A percentile compares a stretch with the other conserved stretches of the same genome.
These are phyloP conservation scores for Geotrichum restrictum DNA, from an alignment of 1,139 yeast genomes.

Conservation along the genomic window DNA sequence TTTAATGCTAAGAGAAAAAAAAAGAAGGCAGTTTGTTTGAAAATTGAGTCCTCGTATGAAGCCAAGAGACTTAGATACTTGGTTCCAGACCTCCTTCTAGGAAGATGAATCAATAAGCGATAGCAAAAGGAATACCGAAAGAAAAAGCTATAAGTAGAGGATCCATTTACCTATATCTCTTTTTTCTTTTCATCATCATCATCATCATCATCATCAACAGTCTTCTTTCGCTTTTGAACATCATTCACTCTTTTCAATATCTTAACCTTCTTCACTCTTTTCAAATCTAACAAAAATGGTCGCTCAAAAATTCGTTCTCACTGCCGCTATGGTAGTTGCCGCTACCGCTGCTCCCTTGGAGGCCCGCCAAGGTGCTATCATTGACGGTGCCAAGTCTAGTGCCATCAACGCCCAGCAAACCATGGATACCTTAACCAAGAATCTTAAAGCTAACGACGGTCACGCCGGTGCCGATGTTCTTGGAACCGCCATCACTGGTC, in stretches of 20 bases:
- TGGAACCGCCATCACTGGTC: constrained; percentile 14
- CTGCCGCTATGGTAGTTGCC: background rate
- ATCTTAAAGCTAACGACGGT: constrained; percentile 22
- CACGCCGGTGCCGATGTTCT: constrained; percentile 22
- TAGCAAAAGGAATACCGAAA: no score
- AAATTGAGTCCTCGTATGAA: no score
- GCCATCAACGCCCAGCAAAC: constrained; percentile 29
- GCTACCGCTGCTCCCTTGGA: constrained; percentile 6
- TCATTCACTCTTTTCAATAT: constrained; percentile 1
- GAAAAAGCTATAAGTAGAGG: background rate
- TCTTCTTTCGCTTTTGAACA: background rate
- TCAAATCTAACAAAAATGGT: constrained; percentile 3
- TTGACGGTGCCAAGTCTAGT: constrained; percentile 20
- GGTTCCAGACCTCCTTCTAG: no score
- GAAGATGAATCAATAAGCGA: no score
- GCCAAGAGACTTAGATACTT: no score
- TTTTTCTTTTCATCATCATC: background rate
- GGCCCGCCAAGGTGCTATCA: constrained; percentile 2
- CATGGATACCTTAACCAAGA: constrained; percentile 23
- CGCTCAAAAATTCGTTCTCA: background rate
- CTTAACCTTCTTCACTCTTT: background rate
- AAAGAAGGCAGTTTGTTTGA: no score
- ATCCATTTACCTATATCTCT: background rate
- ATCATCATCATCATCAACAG: background rate
- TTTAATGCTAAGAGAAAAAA: no score